phyloP scores from a whole-genome alignment of 2,329 filamentous ascomycete genomes.

The Pseudocercospora ulei region DNA sequence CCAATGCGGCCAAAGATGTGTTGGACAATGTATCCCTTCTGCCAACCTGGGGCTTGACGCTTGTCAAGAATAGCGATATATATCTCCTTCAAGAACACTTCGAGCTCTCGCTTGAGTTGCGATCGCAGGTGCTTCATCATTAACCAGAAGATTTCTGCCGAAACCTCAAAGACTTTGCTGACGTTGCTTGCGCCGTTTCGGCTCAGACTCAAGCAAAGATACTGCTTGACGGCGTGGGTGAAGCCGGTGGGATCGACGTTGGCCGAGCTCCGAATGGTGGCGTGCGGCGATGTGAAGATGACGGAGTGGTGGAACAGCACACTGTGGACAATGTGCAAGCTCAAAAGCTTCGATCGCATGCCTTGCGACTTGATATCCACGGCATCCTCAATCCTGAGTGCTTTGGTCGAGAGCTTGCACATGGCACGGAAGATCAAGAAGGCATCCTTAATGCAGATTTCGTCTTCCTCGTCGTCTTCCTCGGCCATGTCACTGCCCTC shows the following conservation, averaged over 20 bases:
- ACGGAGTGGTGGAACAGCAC: conserved; percentile 86
- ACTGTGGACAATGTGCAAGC: conserved; percentile 88
- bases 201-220: conserved; percentile 87
- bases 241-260: conserved; percentile 82
- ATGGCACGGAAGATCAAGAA: conserved; percentile 96
- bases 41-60: conserved; percentile 71
- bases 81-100: conserved; percentile 95
- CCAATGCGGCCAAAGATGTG: conserved; percentile 74
- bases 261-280: conserved; percentile 85
- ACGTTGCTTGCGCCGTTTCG: conserved; percentile 92
- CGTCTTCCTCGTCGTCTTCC: conserved; percentile 69
- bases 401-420: conserved; percentile 92
- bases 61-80: conserved; percentile 87
- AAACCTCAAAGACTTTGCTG: conserved; percentile 85
- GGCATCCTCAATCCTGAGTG: conserved; percentile 78
- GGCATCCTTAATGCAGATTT: conserved; percentile 92
- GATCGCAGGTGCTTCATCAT: conserved; percentile 91
- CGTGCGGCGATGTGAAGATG: conserved; percentile 83
- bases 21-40: conserved; percentile 79
- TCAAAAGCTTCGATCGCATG: conserved; percentile 94
- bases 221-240: conserved; percentile 90
- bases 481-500: conserved; percentile 49
- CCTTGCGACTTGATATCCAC: conserved; percentile 87
- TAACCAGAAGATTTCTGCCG: conserved; percentile 94
- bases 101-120: conserved; percentile 95